Evolutionary conservation across 2,329 filamentous ascomycete species (phyloP), one percentile per base, ranked within the genome.

Genomic region (Thielaviopsis euricoi): DNA sequence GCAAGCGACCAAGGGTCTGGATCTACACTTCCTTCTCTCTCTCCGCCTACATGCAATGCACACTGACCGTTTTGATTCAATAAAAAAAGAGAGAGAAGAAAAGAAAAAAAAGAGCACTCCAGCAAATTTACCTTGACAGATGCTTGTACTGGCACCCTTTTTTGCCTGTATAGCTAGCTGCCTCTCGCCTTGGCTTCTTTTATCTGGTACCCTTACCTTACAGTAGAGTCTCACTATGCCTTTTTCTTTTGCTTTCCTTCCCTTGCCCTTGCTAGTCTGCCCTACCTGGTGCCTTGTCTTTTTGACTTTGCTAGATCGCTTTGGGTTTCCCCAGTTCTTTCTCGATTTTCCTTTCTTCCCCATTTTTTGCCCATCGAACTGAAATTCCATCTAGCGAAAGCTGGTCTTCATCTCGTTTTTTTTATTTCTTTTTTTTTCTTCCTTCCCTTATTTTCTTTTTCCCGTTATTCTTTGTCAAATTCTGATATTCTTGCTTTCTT

Each of bases 291-390:
- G 48, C 21, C 5, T 22, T 51, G 21, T 6, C 21, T 13, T 51
- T 21, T 25, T 51, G 21, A 19, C 23, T 51, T 51, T 51, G 19
- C 21, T 17, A 17, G 7, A 19, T 43, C 17, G 37, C 37, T 43
- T 7, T 43, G 17, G 10, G 37, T n/a, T 43, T 51, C 23, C 48
- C 48, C 48, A 25, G 21, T 22, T 51, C 48, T 51, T 22, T 51
- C 48, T 51, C 13, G 19, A 25, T 33, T 13, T 48, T 43, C 33
- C 7, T 21, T 55, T 25, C 52, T 58, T 58, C 57, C 57, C 46
- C 26, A 55, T 33, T 55, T 55, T 46, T 55, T 53, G 50, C 50
- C 51, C 37, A 33, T 21, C 51, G 26, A 50, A 51, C 13, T 23
- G 23, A 23, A 51, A 22, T 23, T n/a, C 48, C 23, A 17, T 22